phyloP scores from a whole-genome alignment of 768 basidiomycete species.

The Lepiota brunneoincarnata region DNA sequence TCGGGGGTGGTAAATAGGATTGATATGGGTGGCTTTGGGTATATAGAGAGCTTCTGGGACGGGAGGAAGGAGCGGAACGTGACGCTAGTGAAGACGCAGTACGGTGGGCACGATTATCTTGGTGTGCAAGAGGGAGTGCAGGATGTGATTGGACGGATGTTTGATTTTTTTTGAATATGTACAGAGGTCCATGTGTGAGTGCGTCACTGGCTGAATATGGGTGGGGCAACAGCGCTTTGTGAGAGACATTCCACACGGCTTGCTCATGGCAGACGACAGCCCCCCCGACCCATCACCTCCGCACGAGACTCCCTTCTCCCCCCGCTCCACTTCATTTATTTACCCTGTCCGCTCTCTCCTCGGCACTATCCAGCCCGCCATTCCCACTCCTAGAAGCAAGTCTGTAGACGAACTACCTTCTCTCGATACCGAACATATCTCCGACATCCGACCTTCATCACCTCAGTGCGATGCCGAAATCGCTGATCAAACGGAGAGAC shows the following conservation, averaged over 20 bases:
- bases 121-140: slow-evolving; percentile 72
- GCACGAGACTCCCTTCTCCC: not conserved
- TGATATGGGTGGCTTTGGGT: slow-evolving; percentile 55
- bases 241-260: not conserved
- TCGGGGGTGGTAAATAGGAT: slow-evolving; percentile 42
- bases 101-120: slow-evolving; percentile 62
- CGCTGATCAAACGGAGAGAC: not conserved
- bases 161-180: slow-evolving; percentile 19
- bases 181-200: not conserved
- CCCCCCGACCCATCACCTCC: not conserved
- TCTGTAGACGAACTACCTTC: not conserved
- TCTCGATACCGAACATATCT: not conserved
- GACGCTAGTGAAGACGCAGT: slow-evolving; percentile 56
- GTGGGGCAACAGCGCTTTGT: not conserved
- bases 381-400: not conserved
- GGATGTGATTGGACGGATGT: slow-evolving; percentile 50
- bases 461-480: not conserved
- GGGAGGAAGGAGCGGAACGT: slow-evolving; percentile 42
- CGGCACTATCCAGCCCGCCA: slow-evolving; percentile 32
- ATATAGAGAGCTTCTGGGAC: slow-evolving; percentile 47
- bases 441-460: not conserved
- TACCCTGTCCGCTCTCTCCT: slow-evolving; percentile 42
- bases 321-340: slow-evolving; percentile 25
- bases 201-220: not conserved
- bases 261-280: slow-evolving; percentile 6